phyloP scores from a whole-genome alignment of 768 basidiomycete genomes.

The Thelephora ganbajun region DNA sequence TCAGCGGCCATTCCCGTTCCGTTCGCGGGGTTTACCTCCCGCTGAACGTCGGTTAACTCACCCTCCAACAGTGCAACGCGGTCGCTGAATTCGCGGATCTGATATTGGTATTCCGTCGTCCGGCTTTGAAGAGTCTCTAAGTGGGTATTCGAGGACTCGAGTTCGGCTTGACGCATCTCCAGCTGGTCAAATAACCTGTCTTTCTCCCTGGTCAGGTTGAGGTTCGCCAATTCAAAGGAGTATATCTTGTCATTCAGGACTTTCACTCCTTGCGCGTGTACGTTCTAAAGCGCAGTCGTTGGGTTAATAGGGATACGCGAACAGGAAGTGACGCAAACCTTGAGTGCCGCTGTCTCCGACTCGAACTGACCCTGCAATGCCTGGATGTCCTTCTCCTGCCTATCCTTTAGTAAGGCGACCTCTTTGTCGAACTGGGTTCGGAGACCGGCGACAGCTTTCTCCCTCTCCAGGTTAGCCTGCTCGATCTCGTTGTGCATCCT shows the following conservation, averaged over 20 bases:
- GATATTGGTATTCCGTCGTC: constrained; percentile 76
- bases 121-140: constrained; percentile 64
- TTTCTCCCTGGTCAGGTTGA: constrained; percentile 60
- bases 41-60: constrained; percentile 50
- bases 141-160: constrained; percentile 70
- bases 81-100: constrained; percentile 69
- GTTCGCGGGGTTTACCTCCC: constrained; percentile 32
- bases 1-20: constrained; percentile 37
- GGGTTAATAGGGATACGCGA: background rate
- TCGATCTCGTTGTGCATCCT: constrained; percentile 54
- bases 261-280: constrained; percentile 54
- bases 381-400: constrained; percentile 60
- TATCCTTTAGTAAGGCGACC: constrained; percentile 39
- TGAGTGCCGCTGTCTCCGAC: constrained; percentile 55
- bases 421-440: constrained; percentile 66
- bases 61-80: constrained; percentile 57
- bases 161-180: constrained; percentile 79
- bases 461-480: constrained; percentile 42
- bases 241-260: constrained; percentile 47
- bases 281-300: constrained; percentile 29
- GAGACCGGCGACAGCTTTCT: constrained; percentile 45
- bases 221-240: constrained; percentile 57
- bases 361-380: constrained; percentile 61
- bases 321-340: constrained; percentile 32
- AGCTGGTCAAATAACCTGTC: constrained; percentile 73